These are phyloP conservation scores for Grosmannia clavigera DNA, from an alignment of 2,329 filamentous ascomycete species.

Conservation along the genomic window DNA sequence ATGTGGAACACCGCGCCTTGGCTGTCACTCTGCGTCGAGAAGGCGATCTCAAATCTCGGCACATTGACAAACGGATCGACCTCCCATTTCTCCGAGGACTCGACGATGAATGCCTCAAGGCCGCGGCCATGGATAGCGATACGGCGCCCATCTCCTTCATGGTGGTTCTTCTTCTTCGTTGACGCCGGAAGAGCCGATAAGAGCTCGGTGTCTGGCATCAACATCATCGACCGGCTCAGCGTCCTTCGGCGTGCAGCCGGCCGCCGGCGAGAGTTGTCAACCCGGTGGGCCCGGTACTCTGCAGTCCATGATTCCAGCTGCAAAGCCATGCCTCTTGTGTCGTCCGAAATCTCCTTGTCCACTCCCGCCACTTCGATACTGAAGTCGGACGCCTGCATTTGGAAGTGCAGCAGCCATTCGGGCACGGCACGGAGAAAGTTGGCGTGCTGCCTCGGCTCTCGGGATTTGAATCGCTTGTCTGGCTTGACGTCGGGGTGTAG, in stretches of 20 bases:
- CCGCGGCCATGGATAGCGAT: constrained; percentile 71
- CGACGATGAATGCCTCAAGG: constrained; percentile 82
- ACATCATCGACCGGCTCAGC: constrained; percentile 53
- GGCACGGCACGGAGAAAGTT: constrained; percentile 72
- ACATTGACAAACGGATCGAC: constrained; percentile 75
- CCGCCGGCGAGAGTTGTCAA: constrained; percentile 49
- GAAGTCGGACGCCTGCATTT: constrained; percentile 78
- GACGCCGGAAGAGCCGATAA: constrained; percentile 36
- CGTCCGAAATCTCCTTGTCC: constrained; percentile 69
- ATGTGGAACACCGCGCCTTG: constrained; percentile 83
- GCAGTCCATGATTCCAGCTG: constrained; percentile 80
- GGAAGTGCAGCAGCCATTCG: constrained; percentile 70
- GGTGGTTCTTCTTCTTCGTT: constrained; percentile 42
- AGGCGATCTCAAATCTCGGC: constrained; percentile 74
- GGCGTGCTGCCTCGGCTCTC: constrained; percentile 38
- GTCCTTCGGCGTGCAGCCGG: constrained; percentile 54
- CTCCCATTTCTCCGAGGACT: constrained; percentile 74
- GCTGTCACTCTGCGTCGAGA: constrained; percentile 74
- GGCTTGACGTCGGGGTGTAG: constrained; percentile 59
- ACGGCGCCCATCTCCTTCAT: constrained; percentile 63
- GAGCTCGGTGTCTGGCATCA: constrained; percentile 57
- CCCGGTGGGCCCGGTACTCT: constrained; percentile 75
- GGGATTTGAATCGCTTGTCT: constrained; percentile 39
- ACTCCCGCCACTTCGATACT: constrained; percentile 83
- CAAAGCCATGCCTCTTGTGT: constrained; percentile 70